These are phyloP conservation scores for Rutstroemia sp. DNA, from an alignment of 2,329 filamentous ascomycete genomes.

Conservation along the genomic window DNA sequence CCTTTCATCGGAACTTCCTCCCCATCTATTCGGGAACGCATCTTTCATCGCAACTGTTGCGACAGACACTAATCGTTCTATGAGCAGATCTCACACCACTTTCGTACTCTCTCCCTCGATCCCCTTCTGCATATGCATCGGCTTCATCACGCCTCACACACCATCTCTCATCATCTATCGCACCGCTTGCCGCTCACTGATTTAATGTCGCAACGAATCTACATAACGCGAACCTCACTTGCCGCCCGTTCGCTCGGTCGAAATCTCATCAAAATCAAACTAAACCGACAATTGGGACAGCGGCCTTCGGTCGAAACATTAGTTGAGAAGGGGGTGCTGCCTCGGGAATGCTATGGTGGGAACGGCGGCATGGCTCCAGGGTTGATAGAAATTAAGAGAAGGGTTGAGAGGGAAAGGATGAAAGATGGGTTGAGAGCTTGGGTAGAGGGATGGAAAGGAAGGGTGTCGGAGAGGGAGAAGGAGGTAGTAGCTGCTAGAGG, in stretches of 20 bases:
- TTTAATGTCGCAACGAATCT: slow-evolving; percentile 57
- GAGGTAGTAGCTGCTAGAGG: slow-evolving; percentile 39
- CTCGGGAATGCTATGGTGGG: slow-evolving; percentile 49
- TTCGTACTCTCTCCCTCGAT: slow-evolving; percentile 54
- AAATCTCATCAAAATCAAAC: slow-evolving; percentile 55
- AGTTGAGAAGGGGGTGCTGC: slow-evolving; percentile 57
- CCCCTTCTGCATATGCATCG: slow-evolving; percentile 59
- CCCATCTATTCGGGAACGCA: neutral
- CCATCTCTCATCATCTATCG: slow-evolving; percentile 48
- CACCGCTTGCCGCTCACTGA: slow-evolving; percentile 53
- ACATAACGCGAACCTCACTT: slow-evolving; percentile 58
- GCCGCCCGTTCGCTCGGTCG: slow-evolving; percentile 56
- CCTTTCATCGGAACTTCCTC: no score
- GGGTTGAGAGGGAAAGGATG: slow-evolving; percentile 58
- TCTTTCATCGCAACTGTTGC: neutral
- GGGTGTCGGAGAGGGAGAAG: slow-evolving; percentile 16
- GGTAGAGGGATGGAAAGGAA: slow-evolving; percentile 42
- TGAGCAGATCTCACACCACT: slow-evolving; percentile 39
- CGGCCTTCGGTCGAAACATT: slow-evolving; percentile 54
- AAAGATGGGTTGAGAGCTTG: slow-evolving; percentile 60
- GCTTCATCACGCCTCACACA: slow-evolving; percentile 46
- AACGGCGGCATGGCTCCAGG: slow-evolving; percentile 42
- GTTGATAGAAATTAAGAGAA: slow-evolving; percentile 53
- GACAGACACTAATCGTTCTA: neutral
- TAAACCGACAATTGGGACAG: slow-evolving; percentile 52